These are phyloP conservation scores for Anacardium occidentale DNA, from an alignment of 345 rosid genomes.

Conservation along the genomic window DNA sequence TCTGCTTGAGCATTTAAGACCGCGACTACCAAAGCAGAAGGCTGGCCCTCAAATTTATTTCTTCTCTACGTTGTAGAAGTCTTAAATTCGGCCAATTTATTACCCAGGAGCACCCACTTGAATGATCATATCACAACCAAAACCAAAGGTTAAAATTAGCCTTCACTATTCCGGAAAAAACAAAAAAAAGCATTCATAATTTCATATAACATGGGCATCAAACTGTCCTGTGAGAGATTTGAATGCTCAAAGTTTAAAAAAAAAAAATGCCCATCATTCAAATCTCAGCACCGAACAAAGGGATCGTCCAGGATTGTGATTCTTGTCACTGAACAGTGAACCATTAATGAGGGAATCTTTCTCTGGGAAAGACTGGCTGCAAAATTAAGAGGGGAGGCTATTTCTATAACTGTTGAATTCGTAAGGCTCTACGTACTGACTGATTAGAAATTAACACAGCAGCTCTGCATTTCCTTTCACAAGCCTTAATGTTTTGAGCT, in stretches of 20 bases:
- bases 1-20: slow-evolving; percentile 65
- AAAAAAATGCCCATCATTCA: neutral
- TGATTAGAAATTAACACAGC: neutral
- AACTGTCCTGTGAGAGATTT: neutral
- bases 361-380: slow-evolving; percentile 27
- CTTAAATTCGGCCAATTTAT: neutral
- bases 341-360: slow-evolving; percentile 52
- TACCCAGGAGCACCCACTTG: neutral
- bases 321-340: slow-evolving; percentile 6
- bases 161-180: neutral
- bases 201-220: neutral
- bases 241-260: neutral
- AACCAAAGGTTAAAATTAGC: neutral
- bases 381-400: slow-evolving; percentile 24
- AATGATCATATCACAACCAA: neutral
- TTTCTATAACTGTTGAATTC: neutral
- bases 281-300: slow-evolving; percentile 9
- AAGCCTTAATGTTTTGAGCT: neutral
- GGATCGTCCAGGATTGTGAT: slow-evolving; percentile 20
- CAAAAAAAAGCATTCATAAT: neutral
- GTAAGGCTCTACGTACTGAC: neutral
- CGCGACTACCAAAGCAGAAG: slow-evolving; percentile 78
- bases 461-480: neutral
- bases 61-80: neutral
- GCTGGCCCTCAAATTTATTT: slow-evolving; percentile 34